Conservation (phyloP, 2,329 filamentous ascomycete species). For the Sporothrix brasiliensis region DNA sequence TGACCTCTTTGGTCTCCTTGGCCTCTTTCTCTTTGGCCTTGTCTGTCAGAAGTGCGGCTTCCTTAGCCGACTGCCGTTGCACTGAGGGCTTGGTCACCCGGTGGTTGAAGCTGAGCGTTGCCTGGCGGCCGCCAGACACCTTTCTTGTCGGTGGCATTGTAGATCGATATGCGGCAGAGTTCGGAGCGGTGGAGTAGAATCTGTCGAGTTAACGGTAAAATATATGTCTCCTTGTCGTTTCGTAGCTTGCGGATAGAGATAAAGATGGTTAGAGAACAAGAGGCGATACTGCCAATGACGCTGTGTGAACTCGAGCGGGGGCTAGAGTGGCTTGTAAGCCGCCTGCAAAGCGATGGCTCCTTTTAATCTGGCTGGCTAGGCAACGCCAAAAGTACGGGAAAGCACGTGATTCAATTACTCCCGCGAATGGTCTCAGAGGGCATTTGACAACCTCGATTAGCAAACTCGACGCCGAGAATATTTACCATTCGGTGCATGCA, state of each 20-base stretch:
- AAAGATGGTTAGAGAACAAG: not conserved
- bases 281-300: not conserved
- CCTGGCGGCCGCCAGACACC: constrained; percentile 55
- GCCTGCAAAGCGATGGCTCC: not conserved
- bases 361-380: constrained; percentile 50
- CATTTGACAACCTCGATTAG: not conserved
- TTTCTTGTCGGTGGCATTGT: constrained; percentile 54
- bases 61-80: constrained; percentile 51
- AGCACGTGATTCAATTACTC: constrained; percentile 50
- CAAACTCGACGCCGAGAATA: too few species aligned
- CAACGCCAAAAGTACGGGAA: constrained; percentile 56
- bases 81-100: constrained; percentile 57
- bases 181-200: not conserved
- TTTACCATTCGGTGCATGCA: too few species aligned
- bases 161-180: not conserved
- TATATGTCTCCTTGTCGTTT: not conserved
- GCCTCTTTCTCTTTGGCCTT: constrained; percentile 37
- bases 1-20: constrained; percentile 35
- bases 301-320: constrained; percentile 12
- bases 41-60: constrained; percentile 42
- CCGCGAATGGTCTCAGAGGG: not conserved
- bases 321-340: not conserved
- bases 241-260: not conserved
- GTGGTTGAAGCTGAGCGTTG: constrained; percentile 61
- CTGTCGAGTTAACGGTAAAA: not conserved